phyloP scores from a whole-genome alignment of 257 asterid species.

The Nicotiana undulata region DNA sequence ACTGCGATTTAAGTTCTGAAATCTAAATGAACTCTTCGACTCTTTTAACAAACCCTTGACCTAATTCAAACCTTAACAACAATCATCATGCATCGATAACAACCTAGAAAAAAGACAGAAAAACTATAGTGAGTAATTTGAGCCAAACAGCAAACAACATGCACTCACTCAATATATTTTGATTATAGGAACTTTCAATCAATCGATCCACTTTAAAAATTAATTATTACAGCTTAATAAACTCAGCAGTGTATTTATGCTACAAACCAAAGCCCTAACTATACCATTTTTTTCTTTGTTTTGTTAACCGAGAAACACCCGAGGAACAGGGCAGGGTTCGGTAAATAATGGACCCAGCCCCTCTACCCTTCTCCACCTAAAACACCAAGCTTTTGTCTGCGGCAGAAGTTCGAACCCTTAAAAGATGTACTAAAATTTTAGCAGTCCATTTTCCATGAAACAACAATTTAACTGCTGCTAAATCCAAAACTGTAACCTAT shows the following conservation, averaged over 20 bases:
- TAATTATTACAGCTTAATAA: not conserved
- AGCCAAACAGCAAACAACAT: not conserved
- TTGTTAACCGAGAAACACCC: too few relatives aligned
- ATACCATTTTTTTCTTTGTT: too few relatives aligned
- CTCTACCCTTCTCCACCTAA: too few relatives aligned
- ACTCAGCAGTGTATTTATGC: not conserved
- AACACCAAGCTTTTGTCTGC: too few relatives aligned
- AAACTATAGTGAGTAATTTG: not conserved
- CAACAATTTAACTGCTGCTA: not conserved
- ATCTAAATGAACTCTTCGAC: constrained; percentile 4
- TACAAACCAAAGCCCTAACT: not conserved
- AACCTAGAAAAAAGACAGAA: not conserved
- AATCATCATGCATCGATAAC: not conserved
- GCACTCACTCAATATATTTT: not conserved
- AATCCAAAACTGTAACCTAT: not conserved
- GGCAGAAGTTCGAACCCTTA: too few relatives aligned
- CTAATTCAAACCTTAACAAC: constrained; percentile 7
- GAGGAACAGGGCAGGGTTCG: too few relatives aligned
- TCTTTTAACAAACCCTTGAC: not conserved
- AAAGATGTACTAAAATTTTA: not conserved
- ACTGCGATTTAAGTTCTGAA: not conserved
- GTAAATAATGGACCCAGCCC: too few relatives aligned
- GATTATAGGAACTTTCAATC: not conserved
- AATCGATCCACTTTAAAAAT: not conserved
- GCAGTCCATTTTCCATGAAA: not conserved